Evolutionary conservation across 208 protist genomes (phyloP).

Genomic region (Novymonas esmeraldas): DNA sequence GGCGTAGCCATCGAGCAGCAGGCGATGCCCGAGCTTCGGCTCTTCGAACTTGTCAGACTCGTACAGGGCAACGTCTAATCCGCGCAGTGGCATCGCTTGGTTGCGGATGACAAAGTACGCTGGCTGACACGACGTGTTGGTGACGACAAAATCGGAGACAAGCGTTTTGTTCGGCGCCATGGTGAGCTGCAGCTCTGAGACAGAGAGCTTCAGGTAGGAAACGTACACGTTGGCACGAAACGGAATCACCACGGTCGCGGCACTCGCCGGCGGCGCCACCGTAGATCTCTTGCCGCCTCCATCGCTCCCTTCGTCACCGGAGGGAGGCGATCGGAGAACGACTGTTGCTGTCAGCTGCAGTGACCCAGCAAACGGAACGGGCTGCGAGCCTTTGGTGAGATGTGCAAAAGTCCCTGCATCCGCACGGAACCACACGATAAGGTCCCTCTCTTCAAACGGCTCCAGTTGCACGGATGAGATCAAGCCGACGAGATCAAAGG

Average conservation of each 20-base stretch:
- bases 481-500: slow-evolving; percentile 65
- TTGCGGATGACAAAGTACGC: slow-evolving; percentile 79
- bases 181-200: slow-evolving; percentile 62
- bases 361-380: slow-evolving; percentile 39
- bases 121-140: slow-evolving; percentile 65
- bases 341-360: slow-evolving; percentile 45
- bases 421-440: slow-evolving; percentile 66
- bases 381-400: slow-evolving; percentile 41
- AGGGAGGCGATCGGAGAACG: background rate
- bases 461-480: slow-evolving; percentile 44
- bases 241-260: slow-evolving; percentile 41
- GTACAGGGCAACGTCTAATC: slow-evolving; percentile 70
- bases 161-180: slow-evolving; percentile 80
- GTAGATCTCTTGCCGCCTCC: background rate
- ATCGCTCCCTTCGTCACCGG: background rate
- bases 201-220: slow-evolving; percentile 66
- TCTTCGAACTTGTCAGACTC: slow-evolving; percentile 79
- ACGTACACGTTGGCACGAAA: slow-evolving; percentile 74
- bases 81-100: slow-evolving; percentile 61
- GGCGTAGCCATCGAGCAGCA: slow-evolving; percentile 64
- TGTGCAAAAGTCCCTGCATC: slow-evolving; percentile 55
- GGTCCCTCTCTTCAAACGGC: slow-evolving; percentile 45
- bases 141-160: slow-evolving; percentile 71
- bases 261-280: background rate
- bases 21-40: slow-evolving; percentile 63